Percentiles rank a stretch among this genome's conserved stretches.
These are phyloP conservation scores for Fragilariopsis cylindrus DNA, from an alignment of 108 stramenopile genomes.

Conservation along the genomic window DNA sequence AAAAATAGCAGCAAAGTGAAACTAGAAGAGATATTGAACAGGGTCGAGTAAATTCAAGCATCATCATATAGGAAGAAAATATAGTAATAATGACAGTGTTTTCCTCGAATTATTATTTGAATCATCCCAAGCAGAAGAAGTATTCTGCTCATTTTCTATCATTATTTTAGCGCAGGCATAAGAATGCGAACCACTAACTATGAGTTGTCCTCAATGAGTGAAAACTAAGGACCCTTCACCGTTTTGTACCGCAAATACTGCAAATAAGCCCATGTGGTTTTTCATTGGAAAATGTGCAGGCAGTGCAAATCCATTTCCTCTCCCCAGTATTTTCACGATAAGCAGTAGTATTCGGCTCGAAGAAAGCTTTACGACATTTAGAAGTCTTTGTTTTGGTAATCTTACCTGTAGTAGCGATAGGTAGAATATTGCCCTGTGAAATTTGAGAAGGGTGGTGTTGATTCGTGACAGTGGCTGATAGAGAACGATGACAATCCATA, in stretches of 20 bases:
- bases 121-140: background rate
- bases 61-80: background rate
- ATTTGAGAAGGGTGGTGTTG: no score
- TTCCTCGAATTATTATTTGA: background rate
- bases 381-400: background rate
- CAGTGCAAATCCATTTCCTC: constrained; percentile 46
- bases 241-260: constrained; percentile 51
- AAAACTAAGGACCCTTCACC: background rate
- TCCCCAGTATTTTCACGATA: background rate
- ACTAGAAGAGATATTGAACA: constrained; percentile 15
- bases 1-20: constrained; percentile 44
- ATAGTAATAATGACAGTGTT: background rate
- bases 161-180: no score
- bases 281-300: constrained; percentile 65
- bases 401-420: no score
- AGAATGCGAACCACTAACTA: no score
- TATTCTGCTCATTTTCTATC: no score
- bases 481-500: no score
- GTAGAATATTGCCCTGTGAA: no score
- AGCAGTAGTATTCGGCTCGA: background rate
- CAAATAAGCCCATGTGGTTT: constrained; percentile 58
- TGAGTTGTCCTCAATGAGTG: no score
- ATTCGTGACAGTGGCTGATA: no score
- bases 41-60: background rate
- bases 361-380: background rate